Evolutionary conservation across 345 rosid species (phyloP).

Genomic region (Sonneratia alba): DNA sequence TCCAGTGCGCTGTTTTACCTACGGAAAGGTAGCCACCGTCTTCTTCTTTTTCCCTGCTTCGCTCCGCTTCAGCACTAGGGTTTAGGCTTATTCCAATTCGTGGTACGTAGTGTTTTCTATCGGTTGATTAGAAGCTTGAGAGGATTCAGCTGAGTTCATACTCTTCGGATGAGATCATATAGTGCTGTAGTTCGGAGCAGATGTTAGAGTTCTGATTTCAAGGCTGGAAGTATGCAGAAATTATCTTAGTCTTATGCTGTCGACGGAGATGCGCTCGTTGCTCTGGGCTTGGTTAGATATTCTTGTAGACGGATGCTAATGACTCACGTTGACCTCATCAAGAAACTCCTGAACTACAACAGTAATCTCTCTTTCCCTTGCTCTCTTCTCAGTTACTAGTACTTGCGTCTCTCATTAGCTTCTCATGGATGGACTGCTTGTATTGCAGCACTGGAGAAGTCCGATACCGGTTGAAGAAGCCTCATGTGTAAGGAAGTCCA

Average conservation of each 20-base stretch:
- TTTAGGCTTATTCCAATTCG: too few relatives aligned
- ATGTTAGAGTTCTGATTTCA: too few relatives aligned
- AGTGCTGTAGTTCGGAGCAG: too few relatives aligned
- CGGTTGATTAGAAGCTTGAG: too few relatives aligned
- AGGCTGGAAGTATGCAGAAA: too few relatives aligned
- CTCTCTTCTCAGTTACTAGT: constrained; percentile 1
- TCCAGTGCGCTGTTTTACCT: constrained; percentile 6
- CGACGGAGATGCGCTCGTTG: constrained; percentile 98
- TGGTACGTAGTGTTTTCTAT: too few relatives aligned
- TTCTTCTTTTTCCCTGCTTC: background rate
- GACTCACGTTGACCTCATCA: constrained; percentile 98
- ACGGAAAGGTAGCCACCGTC: background rate
- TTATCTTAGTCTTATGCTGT: too few relatives aligned
- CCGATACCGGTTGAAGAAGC: constrained; percentile 28
- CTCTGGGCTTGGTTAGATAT: constrained; percentile 75
- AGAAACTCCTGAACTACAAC: constrained; percentile 95
- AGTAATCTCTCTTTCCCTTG: constrained; percentile 38
- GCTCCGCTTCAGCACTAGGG: too few relatives aligned
- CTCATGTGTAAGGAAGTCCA: too few relatives aligned
- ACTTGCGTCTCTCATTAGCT: background rate
- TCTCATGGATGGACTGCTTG: background rate
- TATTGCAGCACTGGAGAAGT: constrained; percentile 69
- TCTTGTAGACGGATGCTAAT: constrained; percentile 97
- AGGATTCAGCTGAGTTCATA: too few relatives aligned
- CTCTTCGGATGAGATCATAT: too few relatives aligned